Evolutionary conservation across 1,284 basidiomycete species (phyloP).

Genomic region (Rhodotorula sp.): DNA sequence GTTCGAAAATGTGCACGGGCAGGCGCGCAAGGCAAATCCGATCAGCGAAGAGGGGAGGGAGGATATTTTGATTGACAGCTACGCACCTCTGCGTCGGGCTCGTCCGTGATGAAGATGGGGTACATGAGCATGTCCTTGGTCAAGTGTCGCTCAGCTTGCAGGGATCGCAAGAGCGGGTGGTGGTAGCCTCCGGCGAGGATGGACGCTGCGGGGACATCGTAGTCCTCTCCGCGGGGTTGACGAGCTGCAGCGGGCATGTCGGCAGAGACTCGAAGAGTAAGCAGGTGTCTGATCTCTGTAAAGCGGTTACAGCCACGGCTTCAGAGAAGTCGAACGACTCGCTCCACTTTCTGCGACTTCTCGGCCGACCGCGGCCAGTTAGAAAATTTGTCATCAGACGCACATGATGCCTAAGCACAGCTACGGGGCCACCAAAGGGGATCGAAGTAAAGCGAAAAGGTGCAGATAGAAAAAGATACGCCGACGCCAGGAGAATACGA

Average conservation of each 20-base stretch:
- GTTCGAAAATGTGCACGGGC: no score
- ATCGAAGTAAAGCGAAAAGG: no score
- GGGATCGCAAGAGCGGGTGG: slow-evolving; percentile 78
- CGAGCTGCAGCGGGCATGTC: slow-evolving; percentile 1
- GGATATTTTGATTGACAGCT: not conserved
- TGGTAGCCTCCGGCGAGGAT: slow-evolving; percentile 90
- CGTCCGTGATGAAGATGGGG: slow-evolving; percentile 93
- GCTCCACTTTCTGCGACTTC: no score
- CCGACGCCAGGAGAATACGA: no score
- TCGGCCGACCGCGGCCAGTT: no score
- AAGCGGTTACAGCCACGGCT: not conserved
- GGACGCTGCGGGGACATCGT: slow-evolving; percentile 52
- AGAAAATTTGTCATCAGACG: no score
- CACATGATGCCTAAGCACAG: no score
- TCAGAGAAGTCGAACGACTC: not conserved
- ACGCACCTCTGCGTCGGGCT: slow-evolving; percentile 66
- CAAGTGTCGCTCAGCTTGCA: slow-evolving; percentile 58
- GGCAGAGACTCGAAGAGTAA: not conserved
- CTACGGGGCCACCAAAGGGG: no score
- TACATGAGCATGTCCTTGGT: slow-evolving; percentile 81
- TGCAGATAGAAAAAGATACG: no score
- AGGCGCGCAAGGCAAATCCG: not conserved
- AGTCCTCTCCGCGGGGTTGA: not conserved
- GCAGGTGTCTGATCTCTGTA: no score
- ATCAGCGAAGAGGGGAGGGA: not conserved